Base-by-base conservation (phyloP, 257 asterid species). In the Parsonsia alboflavescens region DNA sequence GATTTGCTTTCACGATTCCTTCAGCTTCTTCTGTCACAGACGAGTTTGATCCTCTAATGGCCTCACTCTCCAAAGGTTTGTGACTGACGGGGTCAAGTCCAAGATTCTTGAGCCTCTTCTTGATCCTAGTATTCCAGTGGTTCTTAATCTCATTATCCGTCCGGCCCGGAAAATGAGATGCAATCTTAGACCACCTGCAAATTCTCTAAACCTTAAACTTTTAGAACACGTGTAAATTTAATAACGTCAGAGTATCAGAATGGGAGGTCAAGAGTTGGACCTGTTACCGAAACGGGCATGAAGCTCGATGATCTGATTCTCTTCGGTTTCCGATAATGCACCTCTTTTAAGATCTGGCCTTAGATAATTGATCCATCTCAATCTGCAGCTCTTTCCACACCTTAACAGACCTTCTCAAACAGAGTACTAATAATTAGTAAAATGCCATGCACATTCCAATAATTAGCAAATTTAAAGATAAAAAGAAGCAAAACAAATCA, bases 241-340 rank as follows among this genome's bases (percentile, higher is more conserved):
- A 3, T 33, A 33, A 33, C 39, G 39, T n/a, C n/a, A n/a, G n/a
- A n/a, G n/a, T n/a, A n/a, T n/a, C n/a, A n/a, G n/a, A n/a, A n/a
- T n/a, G n/a, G 39, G 39, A 33, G 39, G 39, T 33, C 39, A 33
- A 33, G 39, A 33, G 3, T 33, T 33, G 2, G 10, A 89, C 96
- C 96, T 90, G 89, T 88, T 90, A 45, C 96, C 96, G n/a, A 90
- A 87, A 26, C 84, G 84, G 8, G 89, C 83, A 84, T 90, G 96
- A 62, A 90, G 94, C 58, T 87, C 85, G n/a, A 90, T 85, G 26
- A 90, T 87, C 74, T 77, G 84, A 62, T 90, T 74, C 84, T 90
- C 94, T 73, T 90, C 96, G 6, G 36, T 56, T 84, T 88, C 87
- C 4, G 94, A 78, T 1, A 88, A 68, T 15, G 82, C 80, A 11